phyloP scores from a whole-genome alignment of 176 grass and related monocot genomes.

The Eragrostis nindensis region DNA sequence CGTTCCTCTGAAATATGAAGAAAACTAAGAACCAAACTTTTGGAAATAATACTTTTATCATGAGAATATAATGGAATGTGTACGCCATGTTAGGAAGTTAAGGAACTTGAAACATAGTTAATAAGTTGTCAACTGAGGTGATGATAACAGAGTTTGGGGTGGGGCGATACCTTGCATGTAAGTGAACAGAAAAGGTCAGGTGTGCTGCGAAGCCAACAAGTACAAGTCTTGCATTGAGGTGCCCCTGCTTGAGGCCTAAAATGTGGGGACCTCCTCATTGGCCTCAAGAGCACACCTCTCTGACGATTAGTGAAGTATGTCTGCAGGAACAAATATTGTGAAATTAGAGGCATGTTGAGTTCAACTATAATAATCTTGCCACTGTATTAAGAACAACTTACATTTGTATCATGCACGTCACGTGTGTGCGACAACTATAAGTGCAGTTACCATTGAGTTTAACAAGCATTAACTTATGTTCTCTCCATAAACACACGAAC shows the following conservation, averaged over 20 bases:
- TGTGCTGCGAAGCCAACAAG: neutral
- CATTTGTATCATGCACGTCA: too few species aligned
- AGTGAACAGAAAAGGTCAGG: conserved; percentile 5
- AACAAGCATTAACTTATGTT: too few species aligned
- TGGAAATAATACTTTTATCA: neutral
- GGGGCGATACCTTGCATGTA: conserved; percentile 16
- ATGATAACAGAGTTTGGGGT: neutral
- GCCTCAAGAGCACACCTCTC: conserved; percentile 20
- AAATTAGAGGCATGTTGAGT: neutral
- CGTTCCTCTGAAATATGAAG: neutral
- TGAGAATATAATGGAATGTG: neutral
- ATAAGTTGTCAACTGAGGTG: neutral
- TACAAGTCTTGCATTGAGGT: neutral
- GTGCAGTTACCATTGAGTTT: too few species aligned
- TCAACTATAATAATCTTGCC: neutral
- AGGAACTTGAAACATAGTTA: neutral
- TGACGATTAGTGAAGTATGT: neutral
- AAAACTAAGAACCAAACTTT: neutral
- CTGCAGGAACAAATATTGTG: conserved; percentile 4
- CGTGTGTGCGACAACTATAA: too few species aligned
- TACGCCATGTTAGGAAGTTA: neutral
- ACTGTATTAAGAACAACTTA: neutral
- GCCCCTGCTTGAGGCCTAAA: neutral
- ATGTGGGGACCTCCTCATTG: neutral
- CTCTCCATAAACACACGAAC: too few species aligned